phyloP scores from a whole-genome alignment of 2,329 filamentous ascomycete genomes.

The Myriosclerotinia curreyana region DNA sequence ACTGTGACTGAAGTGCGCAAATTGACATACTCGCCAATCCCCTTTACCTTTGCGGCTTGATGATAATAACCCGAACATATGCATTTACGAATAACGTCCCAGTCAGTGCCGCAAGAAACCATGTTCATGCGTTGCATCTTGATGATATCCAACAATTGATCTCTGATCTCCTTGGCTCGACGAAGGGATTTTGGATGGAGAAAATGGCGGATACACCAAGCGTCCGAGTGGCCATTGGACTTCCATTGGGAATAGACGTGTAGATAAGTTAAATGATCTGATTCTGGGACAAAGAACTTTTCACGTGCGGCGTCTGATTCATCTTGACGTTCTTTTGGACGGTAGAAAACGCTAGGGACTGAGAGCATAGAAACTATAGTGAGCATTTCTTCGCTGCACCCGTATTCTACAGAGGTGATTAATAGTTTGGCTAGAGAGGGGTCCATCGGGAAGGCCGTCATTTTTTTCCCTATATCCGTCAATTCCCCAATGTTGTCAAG shows the following conservation, averaged over 20 bases:
- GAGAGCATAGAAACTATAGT: conserved; percentile 98
- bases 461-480: conserved; percentile 79
- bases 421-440: conserved; percentile 91
- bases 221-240: conserved; percentile 81
- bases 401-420: conserved; percentile 85
- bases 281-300: conserved; percentile 98
- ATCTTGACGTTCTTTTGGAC: conserved; percentile 93
- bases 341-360: conserved; percentile 94
- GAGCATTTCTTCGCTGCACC: conserved; percentile 95
- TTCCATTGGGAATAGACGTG: conserved; percentile 97
- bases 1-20: conserved; percentile 91
- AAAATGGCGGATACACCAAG: conserved; percentile 92
- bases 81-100: conserved; percentile 92
- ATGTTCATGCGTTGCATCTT: conserved; percentile 87
- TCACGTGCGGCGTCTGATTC: conserved; percentile 93
- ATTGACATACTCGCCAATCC: conserved; percentile 96
- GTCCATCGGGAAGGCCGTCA: conserved; percentile 99
- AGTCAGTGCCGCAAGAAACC: conserved; percentile 88
- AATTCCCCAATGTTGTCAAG: conserved; percentile 92
- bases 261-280: conserved; percentile 90
- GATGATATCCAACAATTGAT: conserved; percentile 94
- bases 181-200: conserved; percentile 91
- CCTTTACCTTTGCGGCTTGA: conserved; percentile 93
- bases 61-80: conserved; percentile 99
- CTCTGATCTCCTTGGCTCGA: conserved; percentile 87